Evolutionary conservation across 257 asterid species (phyloP), one percentile per base, ranked within the genome.

Genomic region (Jaltomata sinuosa): DNA sequence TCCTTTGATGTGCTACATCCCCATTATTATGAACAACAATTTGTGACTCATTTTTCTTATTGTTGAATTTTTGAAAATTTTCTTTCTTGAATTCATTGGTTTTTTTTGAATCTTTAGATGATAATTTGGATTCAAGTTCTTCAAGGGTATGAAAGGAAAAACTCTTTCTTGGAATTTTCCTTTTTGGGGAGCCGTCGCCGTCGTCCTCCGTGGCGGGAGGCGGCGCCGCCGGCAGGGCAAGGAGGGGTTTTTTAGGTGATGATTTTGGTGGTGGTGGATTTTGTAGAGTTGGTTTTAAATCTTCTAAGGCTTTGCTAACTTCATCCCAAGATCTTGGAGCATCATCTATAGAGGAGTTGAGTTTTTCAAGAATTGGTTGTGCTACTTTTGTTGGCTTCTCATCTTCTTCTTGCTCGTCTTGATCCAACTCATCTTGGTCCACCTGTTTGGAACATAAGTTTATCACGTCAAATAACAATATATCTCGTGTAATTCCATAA

Each of bases 251-350:
- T 2, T 40, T 12, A 10, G 84, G 83, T 50, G 50, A 77, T 50
- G 50, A 77, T 25, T 36, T 34, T 59, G 21, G 34, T 34, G 87
- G 91, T 34, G 83, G 81, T 42, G 86, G 87, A 84, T 42, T 88
- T 19, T 84, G 74, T 15, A 90, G 21, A 6, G 89, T 80, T n/a
- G 99, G 93, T 45, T 93, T 96, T 65, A 96, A 86, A 54, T 91
- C 94, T 78, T 94, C 96, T 59, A 96, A 61, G 2, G 91, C 94
- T 81, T 94, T 94, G 93, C 98, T 94, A 69, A 96, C 97, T 79
- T 96, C 98, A 57, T 93, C 96, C 99, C 99, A 96, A 6, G 98
- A 80, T 38, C 91, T 92, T 27, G 98, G 96, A n/a, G 94, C 92
- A 12, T 90, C 95, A 42, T 96, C 99, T 8, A 92, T 90, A 85